Evolutionary conservation across 1,284 basidiomycete genomes (phyloP), one percentile per base, ranked within the genome.

Genomic region (Somion occarium): DNA sequence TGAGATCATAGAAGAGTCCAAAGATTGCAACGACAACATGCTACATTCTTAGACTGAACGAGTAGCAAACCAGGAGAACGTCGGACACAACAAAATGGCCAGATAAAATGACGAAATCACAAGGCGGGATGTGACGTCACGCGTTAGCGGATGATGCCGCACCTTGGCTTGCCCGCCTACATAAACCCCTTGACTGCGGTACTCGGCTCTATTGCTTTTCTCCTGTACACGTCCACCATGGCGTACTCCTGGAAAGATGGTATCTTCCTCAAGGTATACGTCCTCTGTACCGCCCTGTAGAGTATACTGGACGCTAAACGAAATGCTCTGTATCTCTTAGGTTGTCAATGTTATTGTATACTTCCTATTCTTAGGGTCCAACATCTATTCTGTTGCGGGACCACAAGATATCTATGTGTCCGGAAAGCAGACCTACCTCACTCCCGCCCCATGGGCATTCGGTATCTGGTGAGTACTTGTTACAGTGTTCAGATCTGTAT

Each of bases 401-500:
- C 86, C 87, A 0, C 74, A 78, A 42, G 82, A 81, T 60, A 77
- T 84, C 48, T 89, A 89, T 70, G 80, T 74, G 64, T 68, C 73
- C 54, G 82, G 78, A 47, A 90, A 89, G 67, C 82, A 88, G 61
- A 95, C 93, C 4, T 97, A 93, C 67, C 73, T 97, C 54, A 95
- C 93, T 0, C 93, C 94, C 27, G 90, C 91, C 20, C 83, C 87
- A 26, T 96, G 90, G 83, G 83, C 88, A 1, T 93, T 91, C 72
- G 77, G 83, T 68, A 88, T 92, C 61, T 91, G 89, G 88, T 85
- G 44, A 38, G 72, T 64, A 1, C n/a, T 20, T 49, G 22, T 45
- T 30, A 37, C 13, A 24, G n/a, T 25, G 55, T 57, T 59, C 58
- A 55, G 58, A 56, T 50, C 54, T 56, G 13, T 57, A 51, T 52